Conservation (phyloP, 1,139 yeast genomes). For the Suzukiozyma palmioleophila region DNA sequence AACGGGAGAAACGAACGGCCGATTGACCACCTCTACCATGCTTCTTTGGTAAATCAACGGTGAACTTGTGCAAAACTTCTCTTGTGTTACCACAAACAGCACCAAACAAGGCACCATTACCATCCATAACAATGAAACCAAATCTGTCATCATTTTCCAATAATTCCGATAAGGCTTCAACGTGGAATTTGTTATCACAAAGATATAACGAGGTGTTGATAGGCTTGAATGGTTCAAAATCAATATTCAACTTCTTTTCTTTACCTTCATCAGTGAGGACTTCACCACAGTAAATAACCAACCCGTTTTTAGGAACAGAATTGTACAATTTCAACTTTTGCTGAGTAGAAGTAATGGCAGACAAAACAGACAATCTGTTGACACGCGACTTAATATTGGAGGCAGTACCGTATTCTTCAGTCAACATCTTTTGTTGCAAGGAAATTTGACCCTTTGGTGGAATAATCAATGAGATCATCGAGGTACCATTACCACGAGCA, state of each 20-base stretch:
- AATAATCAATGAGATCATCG: constrained; percentile 93
- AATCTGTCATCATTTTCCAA: constrained; percentile 93
- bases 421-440: constrained; percentile 81
- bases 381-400: constrained; percentile 97
- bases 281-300: constrained; percentile 97
- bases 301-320: constrained; percentile 87
- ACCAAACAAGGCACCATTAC: constrained; percentile 97
- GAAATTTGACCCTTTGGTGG: constrained; percentile 96
- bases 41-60: constrained; percentile 97
- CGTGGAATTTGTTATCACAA: constrained; percentile 97
- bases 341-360: constrained; percentile 97
- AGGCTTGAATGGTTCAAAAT: constrained; percentile 96
- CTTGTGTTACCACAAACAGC: constrained; percentile 95
- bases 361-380: constrained; percentile 86
- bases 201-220: constrained; percentile 92
- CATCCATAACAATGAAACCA: constrained; percentile 98
- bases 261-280: constrained; percentile 95
- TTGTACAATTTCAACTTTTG: constrained; percentile 89
- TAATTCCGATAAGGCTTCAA: constrained; percentile 91
- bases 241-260: constrained; percentile 90
- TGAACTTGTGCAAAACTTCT: constrained; percentile 91
- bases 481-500: constrained; percentile 98
- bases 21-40: constrained; percentile 99
- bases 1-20: constrained; percentile 96
- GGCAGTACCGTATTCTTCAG: constrained; percentile 98